Base-by-base conservation (phyloP, 306 rosid genomes). In the Trichosanthes truncata region DNA sequence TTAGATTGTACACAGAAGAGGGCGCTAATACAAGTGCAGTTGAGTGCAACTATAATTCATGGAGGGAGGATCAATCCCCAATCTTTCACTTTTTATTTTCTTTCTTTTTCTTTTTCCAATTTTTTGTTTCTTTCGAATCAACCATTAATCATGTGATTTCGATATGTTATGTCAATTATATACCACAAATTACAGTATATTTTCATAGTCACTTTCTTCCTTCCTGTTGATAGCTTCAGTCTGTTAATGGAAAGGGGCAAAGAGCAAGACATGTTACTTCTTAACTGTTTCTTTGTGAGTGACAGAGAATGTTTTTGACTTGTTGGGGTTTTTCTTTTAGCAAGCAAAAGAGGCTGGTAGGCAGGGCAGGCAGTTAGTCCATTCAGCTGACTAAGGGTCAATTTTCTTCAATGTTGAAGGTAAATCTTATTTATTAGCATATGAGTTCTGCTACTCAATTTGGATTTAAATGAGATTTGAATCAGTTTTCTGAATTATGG, bases 1-100 rank as follows among this genome's bases (percentile, higher is more conserved):
- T 81, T 81, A 85, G 88, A 72, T 83, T 88, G 87, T 88, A 87
- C 90, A 88, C 83, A 53, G 80, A 82, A 84, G 84, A 84, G 82
- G 86, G 82, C 74, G 90, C 85, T 78, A 77, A 89, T 85, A 87
- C 84, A 81, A 83, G 76, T 80, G 87, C 87, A 82, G 90, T 81
- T 86, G 81, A 72, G 85, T 85, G 87, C 81, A 59, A 23, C 51
- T 38, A 82, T 85, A 75, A 75, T 80, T 86, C 85, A 26, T 82
- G 87, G 77, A 85, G 83, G 87, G 79, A 86, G 81, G 82, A 80
- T 85, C 72, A 81, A 59, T 76, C 84, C 79, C 81, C 81, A 52
- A 80, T 76, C 84, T 77, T 83, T 82, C 65, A 76, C 74, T 74
- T 78, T 74, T 49, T 62, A 83, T 74, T 51, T 40, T 63, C 68